These are phyloP conservation scores for Mortierella alpina DNA, from an alignment of 192 early-diverging fungal species.

Conservation along the genomic window DNA sequence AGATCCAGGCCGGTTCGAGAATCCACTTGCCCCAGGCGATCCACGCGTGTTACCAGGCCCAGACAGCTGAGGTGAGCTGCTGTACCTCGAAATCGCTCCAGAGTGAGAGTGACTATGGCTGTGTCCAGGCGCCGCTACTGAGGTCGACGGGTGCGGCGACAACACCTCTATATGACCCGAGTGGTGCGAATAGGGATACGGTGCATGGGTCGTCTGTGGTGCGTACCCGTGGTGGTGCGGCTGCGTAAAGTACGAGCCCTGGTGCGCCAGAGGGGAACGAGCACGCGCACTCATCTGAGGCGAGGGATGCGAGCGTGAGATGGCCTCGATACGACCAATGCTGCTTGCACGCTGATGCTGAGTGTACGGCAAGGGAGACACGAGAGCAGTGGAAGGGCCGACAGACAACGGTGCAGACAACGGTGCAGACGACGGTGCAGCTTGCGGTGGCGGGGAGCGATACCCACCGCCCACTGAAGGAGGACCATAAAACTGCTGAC, in stretches of 20 bases:
- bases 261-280: conserved; percentile 36
- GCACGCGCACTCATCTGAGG: conserved; percentile 20
- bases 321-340: conserved; percentile 34
- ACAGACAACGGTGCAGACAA: conserved; percentile 7
- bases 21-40: conserved; percentile 27
- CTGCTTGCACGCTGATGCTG: conserved; percentile 44
- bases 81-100: conserved; percentile 31
- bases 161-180: conserved; percentile 19
- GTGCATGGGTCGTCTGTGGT: background rate
- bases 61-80: conserved; percentile 41
- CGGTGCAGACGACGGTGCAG: conserved; percentile 8
- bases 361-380: conserved; percentile 18
- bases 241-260: conserved; percentile 33
- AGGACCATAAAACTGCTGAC: conserved; percentile 25
- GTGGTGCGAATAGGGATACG: conserved; percentile 24
- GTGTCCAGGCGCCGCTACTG: background rate
- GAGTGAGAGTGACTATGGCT: conserved; percentile 22
- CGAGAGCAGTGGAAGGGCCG: conserved; percentile 14
- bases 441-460: conserved; percentile 21
- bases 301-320: conserved; percentile 17
- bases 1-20: conserved; percentile 15
- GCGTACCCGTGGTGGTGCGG: conserved; percentile 28
- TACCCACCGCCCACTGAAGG: conserved; percentile 11
- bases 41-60: conserved; percentile 21
- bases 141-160: conserved; percentile 22